Base-by-base conservation (phyloP, 1,284 basidiomycete species). In the Microbotryum intermedium region DNA sequence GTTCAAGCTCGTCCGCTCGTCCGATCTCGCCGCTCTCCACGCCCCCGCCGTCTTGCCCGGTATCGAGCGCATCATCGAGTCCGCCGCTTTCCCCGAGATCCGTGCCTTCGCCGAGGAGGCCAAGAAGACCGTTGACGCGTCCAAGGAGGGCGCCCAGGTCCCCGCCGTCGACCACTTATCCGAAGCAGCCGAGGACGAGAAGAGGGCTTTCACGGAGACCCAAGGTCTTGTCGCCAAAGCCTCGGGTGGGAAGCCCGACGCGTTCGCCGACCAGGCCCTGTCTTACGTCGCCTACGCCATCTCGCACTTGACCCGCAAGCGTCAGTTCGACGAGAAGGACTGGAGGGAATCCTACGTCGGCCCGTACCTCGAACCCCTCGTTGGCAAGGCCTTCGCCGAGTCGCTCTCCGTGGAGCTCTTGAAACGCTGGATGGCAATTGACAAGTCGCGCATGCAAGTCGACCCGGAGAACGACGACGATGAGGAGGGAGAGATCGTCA, bases 21-120 rank as follows among this genome's bases (percentile, higher is more conserved):
- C 90, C 6, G 85, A 83, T 65, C 83, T 97, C 56, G 94, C 95
- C 51, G 91, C 90, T 11, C 81, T 82, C 51, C 94, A 97, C 77
- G 82, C 97, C 34, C 88, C 88, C 67, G 81, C 85, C 51, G 84
- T 98, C 48, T 86, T 94, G 5, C 88, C 91, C 45, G 91, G 92
- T 67, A 92, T 97, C 30, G 84, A 90, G 74, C 88, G 87, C 74
- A 92, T 98, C 68, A 88, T 89, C 21, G 85, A 84, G 63, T 84
- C 87, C 23, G 94, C 94, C 55, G 89, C 91, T 47, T 98, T 98
- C 82, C 94, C 94, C 62, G 94, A 98, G 83, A 89, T 94, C 66
- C 87, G 91, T 64, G 90, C 89, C 9, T 97, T 95, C 73, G 91
- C 84, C 57, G 84, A 61, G 39, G 58, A 67, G 49, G 69, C 70